A percentile compares a stretch with the other conserved stretches of the same genome.
Conservation (phyloP, 2,329 filamentous ascomycete genomes). For the Cladosporium colombiae region DNA sequence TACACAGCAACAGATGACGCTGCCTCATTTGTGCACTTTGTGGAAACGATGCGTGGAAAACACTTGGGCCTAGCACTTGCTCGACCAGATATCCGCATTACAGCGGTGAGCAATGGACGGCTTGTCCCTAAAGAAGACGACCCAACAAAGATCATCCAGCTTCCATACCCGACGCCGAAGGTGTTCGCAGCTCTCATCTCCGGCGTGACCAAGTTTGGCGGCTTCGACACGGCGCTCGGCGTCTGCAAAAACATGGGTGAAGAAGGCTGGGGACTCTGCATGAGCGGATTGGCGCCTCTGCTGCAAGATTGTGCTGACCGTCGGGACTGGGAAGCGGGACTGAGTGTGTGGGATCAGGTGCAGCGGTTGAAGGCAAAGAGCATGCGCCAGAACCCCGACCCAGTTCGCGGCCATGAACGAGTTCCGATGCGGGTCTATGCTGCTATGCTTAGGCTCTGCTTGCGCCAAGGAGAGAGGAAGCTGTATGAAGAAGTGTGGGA, state of each 20-base stretch:
- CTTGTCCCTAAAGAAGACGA: constrained; percentile 23
- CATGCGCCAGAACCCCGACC: not conserved
- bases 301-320: constrained; percentile 44
- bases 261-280: constrained; percentile 50
- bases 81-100: constrained; percentile 41
- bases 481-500: constrained; percentile 25
- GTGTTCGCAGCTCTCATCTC: constrained; percentile 46
- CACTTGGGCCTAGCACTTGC: constrained; percentile 44
- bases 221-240: constrained; percentile 46
- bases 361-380: constrained; percentile 25
- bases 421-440: constrained; percentile 24
- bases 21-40: constrained; percentile 40
- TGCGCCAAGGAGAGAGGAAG: constrained; percentile 18
- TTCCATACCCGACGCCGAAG: constrained; percentile 46
- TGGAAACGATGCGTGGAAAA: constrained; percentile 46
- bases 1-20: constrained; percentile 38
- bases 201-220: constrained; percentile 47
- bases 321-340: constrained; percentile 40
- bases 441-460: constrained; percentile 28
- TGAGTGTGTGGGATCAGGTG: constrained; percentile 48
- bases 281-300: constrained; percentile 41
- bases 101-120: constrained; percentile 25
- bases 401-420: constrained; percentile 16
- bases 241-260: constrained; percentile 45
- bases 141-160: constrained; percentile 42